Percentiles rank a stretch among this genome's conserved stretches.
Evolutionary conservation across 2,329 filamentous ascomycete species (phyloP).

Genomic region (Aspergillus felis): DNA sequence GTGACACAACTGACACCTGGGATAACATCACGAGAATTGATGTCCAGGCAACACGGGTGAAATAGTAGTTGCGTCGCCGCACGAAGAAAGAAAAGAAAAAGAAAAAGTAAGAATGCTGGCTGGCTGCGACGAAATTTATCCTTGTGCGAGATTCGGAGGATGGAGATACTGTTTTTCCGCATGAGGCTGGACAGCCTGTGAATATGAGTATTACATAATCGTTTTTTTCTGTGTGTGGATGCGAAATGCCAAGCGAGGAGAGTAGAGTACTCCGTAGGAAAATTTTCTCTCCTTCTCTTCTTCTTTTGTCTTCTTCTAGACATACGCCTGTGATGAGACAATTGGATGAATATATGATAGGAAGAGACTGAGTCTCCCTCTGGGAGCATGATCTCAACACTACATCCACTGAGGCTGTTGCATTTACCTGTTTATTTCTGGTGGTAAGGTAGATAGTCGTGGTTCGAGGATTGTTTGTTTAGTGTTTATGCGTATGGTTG

Average conservation of each 20-base stretch:
- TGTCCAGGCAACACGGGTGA: conserved; percentile 79
- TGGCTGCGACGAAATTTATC: conserved; percentile 15
- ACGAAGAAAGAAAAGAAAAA: conserved; percentile 64
- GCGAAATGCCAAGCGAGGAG: conserved; percentile 1
- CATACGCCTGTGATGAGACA: conserved; percentile 43
- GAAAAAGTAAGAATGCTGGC: conserved; percentile 23
- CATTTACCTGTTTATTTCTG: conserved; percentile 7
- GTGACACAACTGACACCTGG: conserved; percentile 76
- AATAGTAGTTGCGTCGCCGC: conserved; percentile 70
- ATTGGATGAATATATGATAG: conserved; percentile 42
- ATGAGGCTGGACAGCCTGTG: not conserved
- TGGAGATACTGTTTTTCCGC: conserved; percentile 15
- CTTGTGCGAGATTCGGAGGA: conserved; percentile 15
- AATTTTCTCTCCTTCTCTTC: conserved; percentile 8
- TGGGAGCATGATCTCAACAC: conserved; percentile 39
- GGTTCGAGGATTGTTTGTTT: not conserved
- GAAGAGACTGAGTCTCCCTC: conserved; percentile 45
- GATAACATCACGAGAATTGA: conserved; percentile 48
- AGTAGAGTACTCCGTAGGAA: conserved; percentile 4
- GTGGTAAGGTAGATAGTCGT: not conserved
- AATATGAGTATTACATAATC: conserved; percentile 2
- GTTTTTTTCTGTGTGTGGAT: not conserved
- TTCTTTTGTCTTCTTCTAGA: conserved; percentile 17
- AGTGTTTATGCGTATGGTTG: not conserved
- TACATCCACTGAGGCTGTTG: conserved; percentile 40